Percentiles rank a stretch among this genome's conserved stretches.
These are phyloP conservation scores for Cryptosporidium parvum DNA, from an alignment of 169 alveolate species.

Conservation along the genomic window DNA sequence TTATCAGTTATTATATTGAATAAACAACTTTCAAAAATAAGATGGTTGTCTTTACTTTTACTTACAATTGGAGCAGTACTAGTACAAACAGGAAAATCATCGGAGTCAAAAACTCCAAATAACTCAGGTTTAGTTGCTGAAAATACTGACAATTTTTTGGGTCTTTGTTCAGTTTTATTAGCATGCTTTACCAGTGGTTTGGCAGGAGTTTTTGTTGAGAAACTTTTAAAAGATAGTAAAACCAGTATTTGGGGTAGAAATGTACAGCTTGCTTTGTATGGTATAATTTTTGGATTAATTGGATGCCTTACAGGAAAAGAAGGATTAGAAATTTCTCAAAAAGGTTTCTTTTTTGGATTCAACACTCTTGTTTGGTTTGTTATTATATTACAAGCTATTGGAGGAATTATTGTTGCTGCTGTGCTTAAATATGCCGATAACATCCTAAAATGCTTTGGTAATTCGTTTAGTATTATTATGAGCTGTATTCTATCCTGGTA, in stretches of 20 bases:
- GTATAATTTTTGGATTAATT: slow-evolving; percentile 74
- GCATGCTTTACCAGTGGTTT: slow-evolving; percentile 85
- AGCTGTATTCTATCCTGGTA: slow-evolving; percentile 66
- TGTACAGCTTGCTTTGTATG: slow-evolving; percentile 83
- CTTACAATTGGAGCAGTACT: slow-evolving; percentile 79
- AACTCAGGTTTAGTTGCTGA: neutral
- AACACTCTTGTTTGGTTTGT: slow-evolving; percentile 78
- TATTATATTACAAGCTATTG: slow-evolving; percentile 81
- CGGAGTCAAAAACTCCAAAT: neutral
- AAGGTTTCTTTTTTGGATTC: slow-evolving; percentile 82
- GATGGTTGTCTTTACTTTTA: slow-evolving; percentile 78
- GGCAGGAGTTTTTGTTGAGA: slow-evolving; percentile 84
- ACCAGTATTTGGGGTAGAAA: slow-evolving; percentile 82
- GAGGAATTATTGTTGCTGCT: slow-evolving; percentile 87
- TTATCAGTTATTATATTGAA: slow-evolving; percentile 79
- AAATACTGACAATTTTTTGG: slow-evolving; percentile 54
- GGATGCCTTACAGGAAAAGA: slow-evolving; percentile 76
- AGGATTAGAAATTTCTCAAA: slow-evolving; percentile 44
- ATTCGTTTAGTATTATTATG: slow-evolving; percentile 79
- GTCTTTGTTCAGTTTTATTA: slow-evolving; percentile 82
- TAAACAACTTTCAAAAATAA: slow-evolving; percentile 46
- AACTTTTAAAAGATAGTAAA: slow-evolving; percentile 79
- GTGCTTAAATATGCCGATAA: slow-evolving; percentile 87
- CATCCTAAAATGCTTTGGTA: slow-evolving; percentile 83
- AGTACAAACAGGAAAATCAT: slow-evolving; percentile 70